These are phyloP conservation scores for Cucumis hystrix DNA, from an alignment of 306 rosid genomes.

Conservation along the genomic window DNA sequence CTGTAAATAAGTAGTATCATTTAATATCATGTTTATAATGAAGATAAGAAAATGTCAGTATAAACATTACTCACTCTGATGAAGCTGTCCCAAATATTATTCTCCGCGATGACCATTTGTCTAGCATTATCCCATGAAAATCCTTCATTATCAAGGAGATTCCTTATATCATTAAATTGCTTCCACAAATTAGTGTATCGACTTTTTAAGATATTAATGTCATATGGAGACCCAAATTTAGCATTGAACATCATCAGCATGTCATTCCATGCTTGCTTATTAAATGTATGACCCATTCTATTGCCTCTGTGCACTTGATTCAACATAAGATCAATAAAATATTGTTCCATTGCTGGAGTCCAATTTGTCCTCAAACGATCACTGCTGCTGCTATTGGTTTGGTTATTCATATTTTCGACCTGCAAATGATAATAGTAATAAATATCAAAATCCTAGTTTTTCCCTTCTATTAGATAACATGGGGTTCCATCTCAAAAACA, in stretches of 20 bases:
- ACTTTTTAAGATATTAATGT: slow-evolving; percentile 32
- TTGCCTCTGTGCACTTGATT: slow-evolving; percentile 46
- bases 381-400: slow-evolving; percentile 9
- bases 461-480: background rate
- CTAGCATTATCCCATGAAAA: slow-evolving; percentile 39
- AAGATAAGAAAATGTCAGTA: background rate
- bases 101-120: slow-evolving; percentile 31
- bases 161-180: slow-evolving; percentile 34
- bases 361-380: slow-evolving; percentile 32
- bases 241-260: slow-evolving; percentile 34
- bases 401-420: slow-evolving; percentile 21
- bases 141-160: slow-evolving; percentile 36
- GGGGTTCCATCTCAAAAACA: no score
- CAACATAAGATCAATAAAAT: slow-evolving; percentile 31
- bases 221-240: slow-evolving; percentile 26
- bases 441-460: background rate
- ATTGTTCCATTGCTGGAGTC: slow-evolving; percentile 32
- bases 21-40: background rate
- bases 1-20: slow-evolving; percentile 20
- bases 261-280: slow-evolving; percentile 48
- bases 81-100: slow-evolving; percentile 35
- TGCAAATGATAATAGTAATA: background rate
- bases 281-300: slow-evolving; percentile 45
- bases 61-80: slow-evolving; percentile 20
- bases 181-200: slow-evolving; percentile 31